A percentile compares a stretch with the other conserved stretches of the same genome.
These are phyloP conservation scores for Termitomyces sp. DNA, from an alignment of 768 basidiomycete species.

Conservation along the genomic window DNA sequence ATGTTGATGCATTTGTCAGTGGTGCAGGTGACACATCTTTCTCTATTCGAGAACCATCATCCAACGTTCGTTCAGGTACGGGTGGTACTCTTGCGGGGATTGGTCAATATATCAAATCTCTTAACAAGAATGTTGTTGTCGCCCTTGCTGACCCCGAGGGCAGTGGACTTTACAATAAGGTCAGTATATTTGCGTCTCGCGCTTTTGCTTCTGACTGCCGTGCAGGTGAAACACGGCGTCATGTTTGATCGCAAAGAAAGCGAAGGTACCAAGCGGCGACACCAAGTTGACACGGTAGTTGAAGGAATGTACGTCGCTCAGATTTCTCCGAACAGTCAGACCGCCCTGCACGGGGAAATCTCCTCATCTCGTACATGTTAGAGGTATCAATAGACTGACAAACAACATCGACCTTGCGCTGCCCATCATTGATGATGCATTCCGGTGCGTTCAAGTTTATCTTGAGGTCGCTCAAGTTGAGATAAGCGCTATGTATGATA, in stretches of 20 bases:
- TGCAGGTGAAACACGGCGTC: constrained; percentile 81
- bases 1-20: constrained; percentile 77
- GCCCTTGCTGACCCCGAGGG: constrained; percentile 90
- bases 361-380: constrained; percentile 20
- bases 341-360: background rate
- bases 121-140: constrained; percentile 59
- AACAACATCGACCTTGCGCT: constrained; percentile 85
- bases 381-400: constrained; percentile 91
- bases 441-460: constrained; percentile 45
- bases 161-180: constrained; percentile 94
- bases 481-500: constrained; percentile 22
- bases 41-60: background rate
- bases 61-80: constrained; percentile 54
- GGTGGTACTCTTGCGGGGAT: constrained; percentile 92
- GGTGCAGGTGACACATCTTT: constrained; percentile 62
- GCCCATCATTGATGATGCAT: constrained; percentile 83
- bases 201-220: background rate
- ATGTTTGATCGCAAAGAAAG: constrained; percentile 93
- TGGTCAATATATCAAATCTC: constrained; percentile 74
- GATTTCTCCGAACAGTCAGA: background rate
- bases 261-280: constrained; percentile 88
- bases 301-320: constrained; percentile 65
- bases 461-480: background rate
- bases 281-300: constrained; percentile 96
- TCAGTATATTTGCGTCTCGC: constrained; percentile 15